Evolutionary conservation across 2,329 filamentous ascomycete genomes (phyloP).

Genomic region (Scedosporium apiospermum): DNA sequence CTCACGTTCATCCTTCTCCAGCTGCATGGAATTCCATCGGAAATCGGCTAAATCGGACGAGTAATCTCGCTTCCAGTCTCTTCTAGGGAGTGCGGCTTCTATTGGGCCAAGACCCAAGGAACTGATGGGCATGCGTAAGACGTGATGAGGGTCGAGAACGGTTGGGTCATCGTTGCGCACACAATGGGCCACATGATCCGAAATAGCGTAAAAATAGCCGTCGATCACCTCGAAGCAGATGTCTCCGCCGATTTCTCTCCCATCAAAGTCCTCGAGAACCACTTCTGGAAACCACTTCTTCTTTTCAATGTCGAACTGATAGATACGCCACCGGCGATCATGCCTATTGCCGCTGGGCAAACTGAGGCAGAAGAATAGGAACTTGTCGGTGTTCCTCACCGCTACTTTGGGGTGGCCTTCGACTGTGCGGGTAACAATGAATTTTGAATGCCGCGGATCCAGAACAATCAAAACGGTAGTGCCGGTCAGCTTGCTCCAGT

Average conservation of each 20-base stretch:
- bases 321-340: conserved; percentile 53
- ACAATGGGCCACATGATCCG: conserved; percentile 49
- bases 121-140: conserved; percentile 61
- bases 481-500: conserved; percentile 28
- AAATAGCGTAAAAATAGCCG: conserved; percentile 58
- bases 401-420: conserved; percentile 48
- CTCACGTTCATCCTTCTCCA: conserved; percentile 50
- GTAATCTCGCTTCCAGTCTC: conserved; percentile 27
- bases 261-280: conserved; percentile 49
- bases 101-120: conserved; percentile 37
- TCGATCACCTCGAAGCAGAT: conserved; percentile 65
- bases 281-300: conserved; percentile 29
- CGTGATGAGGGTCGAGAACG: conserved; percentile 41
- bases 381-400: conserved; percentile 52
- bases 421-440: conserved; percentile 32
- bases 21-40: conserved; percentile 58
- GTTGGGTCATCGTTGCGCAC: conserved; percentile 45
- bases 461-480: conserved; percentile 36
- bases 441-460: conserved; percentile 36
- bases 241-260: conserved; percentile 54
- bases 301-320: conserved; percentile 37
- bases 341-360: conserved; percentile 43
- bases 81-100: conserved; percentile 27
- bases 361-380: conserved; percentile 59
- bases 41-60: conserved; percentile 64